phyloP scores from a whole-genome alignment of 1,139 yeast genomes.

The Saccharomyces hybrid region DNA sequence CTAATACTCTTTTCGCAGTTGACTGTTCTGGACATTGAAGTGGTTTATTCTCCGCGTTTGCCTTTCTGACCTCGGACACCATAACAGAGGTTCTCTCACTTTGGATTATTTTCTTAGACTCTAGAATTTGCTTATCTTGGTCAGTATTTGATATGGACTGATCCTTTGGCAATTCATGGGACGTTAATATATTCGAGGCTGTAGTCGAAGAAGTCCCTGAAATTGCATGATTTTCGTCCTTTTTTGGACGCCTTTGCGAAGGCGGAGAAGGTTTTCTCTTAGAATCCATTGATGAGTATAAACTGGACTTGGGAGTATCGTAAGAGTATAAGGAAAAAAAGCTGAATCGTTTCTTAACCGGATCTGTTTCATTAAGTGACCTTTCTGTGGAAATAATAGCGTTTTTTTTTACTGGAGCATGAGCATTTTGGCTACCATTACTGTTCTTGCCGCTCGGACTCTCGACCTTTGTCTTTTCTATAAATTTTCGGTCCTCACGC shows the following conservation, averaged over 20 bases:
- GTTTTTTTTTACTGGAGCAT: neutral
- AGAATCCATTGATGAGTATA: conserved; percentile 5
- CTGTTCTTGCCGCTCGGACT: neutral
- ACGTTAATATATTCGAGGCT: neutral
- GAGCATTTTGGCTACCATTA: neutral
- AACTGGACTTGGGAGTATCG: conserved; percentile 11
- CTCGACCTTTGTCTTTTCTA: neutral
- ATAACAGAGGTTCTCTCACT: conserved; percentile 17
- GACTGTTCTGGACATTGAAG: conserved; percentile 37
- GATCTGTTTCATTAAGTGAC: conserved; percentile 4
- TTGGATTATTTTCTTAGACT: neutral
- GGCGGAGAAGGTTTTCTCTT: conserved; percentile 1
- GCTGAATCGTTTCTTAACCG: conserved; percentile 21
- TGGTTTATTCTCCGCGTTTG: conserved; percentile 1
- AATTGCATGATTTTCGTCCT: neutral
- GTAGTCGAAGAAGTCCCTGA: neutral
- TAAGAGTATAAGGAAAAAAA: conserved; percentile 15
- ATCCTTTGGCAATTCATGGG: neutral
- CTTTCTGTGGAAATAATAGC: neutral
- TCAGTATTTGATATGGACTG: neutral
- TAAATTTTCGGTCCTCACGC: neutral
- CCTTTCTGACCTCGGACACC: conserved; percentile 9
- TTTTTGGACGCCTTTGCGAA: neutral
- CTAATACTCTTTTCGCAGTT: conserved; percentile 73
- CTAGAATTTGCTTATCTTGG: neutral